Conservation (phyloP, 192 early-diverging fungal species). For the Spinellus fusiger region DNA sequence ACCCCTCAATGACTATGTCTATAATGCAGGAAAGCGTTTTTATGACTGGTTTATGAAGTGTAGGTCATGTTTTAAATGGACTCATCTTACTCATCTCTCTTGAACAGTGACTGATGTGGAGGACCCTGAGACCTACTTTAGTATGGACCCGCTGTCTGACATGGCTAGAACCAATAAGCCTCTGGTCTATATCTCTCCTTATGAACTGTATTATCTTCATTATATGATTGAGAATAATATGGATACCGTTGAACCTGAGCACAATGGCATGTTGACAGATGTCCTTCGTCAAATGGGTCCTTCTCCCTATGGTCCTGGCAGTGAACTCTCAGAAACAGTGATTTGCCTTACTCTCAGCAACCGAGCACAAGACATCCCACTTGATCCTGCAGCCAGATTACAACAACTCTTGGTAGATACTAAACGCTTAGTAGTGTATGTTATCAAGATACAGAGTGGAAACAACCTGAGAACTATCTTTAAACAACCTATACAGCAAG, state of each 20-base stretch:
- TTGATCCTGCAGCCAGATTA: constrained; percentile 61
- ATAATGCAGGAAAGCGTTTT: constrained; percentile 72
- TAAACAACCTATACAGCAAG: constrained; percentile 59
- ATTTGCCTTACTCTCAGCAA: constrained; percentile 65
- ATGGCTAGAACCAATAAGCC: constrained; percentile 74
- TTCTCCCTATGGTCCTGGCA: constrained; percentile 35
- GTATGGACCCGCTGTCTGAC: constrained; percentile 88
- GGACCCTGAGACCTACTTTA: constrained; percentile 84
- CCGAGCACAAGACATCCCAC: constrained; percentile 55
- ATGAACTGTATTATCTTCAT: constrained; percentile 91
- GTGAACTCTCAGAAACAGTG: constrained; percentile 40
- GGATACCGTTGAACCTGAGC: constrained; percentile 61
- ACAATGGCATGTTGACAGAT: constrained; percentile 57
- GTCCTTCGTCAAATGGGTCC: constrained; percentile 65
- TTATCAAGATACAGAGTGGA: constrained; percentile 84
- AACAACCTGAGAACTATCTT: constrained; percentile 81
- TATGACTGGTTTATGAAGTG: constrained; percentile 78
- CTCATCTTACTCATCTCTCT: background rate
- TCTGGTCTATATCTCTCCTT: constrained; percentile 81
- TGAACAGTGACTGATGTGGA: constrained; percentile 71
- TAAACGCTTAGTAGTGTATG: constrained; percentile 80
- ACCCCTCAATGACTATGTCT: constrained; percentile 79
- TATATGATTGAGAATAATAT: constrained; percentile 73
- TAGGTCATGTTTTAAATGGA: constrained; percentile 21
- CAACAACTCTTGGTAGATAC: constrained; percentile 80